A percentile compares a stretch with the other conserved stretches of the same genome.
These are phyloP conservation scores for Knufia petricola DNA, from an alignment of 2,329 filamentous ascomycete genomes.

Conservation along the genomic window DNA sequence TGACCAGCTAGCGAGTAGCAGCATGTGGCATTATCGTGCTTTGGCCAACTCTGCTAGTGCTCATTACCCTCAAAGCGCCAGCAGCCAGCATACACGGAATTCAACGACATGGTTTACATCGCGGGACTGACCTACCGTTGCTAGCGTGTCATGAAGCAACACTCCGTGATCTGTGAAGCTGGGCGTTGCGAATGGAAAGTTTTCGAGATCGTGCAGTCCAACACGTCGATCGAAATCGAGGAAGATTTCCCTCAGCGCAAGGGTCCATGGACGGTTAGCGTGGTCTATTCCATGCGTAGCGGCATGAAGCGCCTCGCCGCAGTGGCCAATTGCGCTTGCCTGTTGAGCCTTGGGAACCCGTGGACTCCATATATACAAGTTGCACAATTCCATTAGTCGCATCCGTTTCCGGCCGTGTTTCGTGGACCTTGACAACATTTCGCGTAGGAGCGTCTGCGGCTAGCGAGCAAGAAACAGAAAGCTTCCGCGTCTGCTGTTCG, in stretches of 20 bases:
- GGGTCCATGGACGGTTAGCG: background rate
- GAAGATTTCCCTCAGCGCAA: background rate
- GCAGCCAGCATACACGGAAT: background rate
- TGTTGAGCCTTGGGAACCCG: background rate
- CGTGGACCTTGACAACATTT: background rate
- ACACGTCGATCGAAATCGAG: background rate
- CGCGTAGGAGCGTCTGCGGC: background rate
- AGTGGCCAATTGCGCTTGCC: background rate
- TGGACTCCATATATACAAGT: background rate
- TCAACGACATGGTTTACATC: too few relatives aligned
- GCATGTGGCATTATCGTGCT: conserved; percentile 5
- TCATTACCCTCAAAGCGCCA: background rate
- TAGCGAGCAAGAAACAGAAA: background rate
- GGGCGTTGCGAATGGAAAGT: background rate
- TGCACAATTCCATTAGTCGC: background rate
- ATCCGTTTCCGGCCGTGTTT: background rate
- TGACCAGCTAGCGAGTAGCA: background rate
- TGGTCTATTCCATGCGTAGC: background rate
- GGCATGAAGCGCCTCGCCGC: background rate
- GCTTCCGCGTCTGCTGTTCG: background rate
- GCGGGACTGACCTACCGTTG: too few relatives aligned
- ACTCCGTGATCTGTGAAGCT: background rate
- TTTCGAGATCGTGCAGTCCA: background rate
- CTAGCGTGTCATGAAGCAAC: background rate
- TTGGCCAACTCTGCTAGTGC: background rate